Base-by-base conservation (phyloP, 345 rosid genomes). In the Theobroma cacao region DNA sequence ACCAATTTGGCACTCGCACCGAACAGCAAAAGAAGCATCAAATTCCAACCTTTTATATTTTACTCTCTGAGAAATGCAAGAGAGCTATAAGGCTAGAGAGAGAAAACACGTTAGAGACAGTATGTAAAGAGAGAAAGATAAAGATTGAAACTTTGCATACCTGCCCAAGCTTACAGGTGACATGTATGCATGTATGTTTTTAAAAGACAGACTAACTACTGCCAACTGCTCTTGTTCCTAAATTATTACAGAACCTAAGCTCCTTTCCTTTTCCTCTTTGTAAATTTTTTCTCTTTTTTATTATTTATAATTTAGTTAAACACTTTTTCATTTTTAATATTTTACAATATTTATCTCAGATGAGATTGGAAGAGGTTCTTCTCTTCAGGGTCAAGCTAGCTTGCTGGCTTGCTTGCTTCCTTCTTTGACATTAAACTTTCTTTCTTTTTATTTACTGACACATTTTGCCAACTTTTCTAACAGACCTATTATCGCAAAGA, bases 351-450 rank as follows among this genome's bases (percentile, higher is more conserved):
- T 80, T 43, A 75, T 69, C 82, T 77, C 69, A 82, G 14, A 77
- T 62, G 77, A 64, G 82, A 86, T 80, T 83, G 86, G 77, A 83
- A n/a, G 87, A 87, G 87, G 91, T 90, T 87, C 92, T 86, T 90
- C 93, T 86, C 95, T 92, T 94, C 83, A 80, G 78, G 81, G 18
- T 86, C 91, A 92, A 92, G 95, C 88, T 84, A 88, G 74, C 78
- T 87, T 82, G 83, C 85, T 89, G 77, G 94, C 88, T 85, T 89
- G 76, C 78, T 88, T 83, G 82, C 86, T 90, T 64, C 58, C 85
- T 81, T 72, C 84, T 74, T 84, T 78, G 67, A 89, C 89, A 84
- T 81, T 64, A 73, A 77, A 84, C 88, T 82, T 82, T 59, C 10
- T 47, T n/a, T 47, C 18, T 79, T 43, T 70, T 58, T 80, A 82